These are phyloP conservation scores for Liriodendron chinense DNA, from an alignment of 164 flowering plant species.

Conservation along the genomic window DNA sequence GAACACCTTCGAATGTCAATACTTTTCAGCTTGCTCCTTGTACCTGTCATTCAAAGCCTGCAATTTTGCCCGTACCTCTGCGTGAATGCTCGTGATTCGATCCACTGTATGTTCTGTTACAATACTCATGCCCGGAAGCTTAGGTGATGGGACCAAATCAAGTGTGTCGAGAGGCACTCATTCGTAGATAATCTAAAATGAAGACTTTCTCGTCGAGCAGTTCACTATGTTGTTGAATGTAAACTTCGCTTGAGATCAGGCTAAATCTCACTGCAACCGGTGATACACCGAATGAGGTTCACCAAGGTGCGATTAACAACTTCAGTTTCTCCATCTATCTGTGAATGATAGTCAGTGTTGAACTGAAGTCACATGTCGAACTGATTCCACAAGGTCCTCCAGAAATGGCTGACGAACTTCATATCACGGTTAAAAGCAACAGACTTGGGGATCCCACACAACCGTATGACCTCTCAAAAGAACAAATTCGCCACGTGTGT, in stretches of 20 bases:
- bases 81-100: neutral
- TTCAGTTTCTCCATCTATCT: neutral
- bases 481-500: too few relatives aligned
- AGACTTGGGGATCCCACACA: too few relatives aligned
- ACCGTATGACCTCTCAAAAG: too few relatives aligned
- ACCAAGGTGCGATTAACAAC: constrained; percentile 8
- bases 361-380: too few relatives aligned
- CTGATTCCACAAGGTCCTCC: too few relatives aligned
- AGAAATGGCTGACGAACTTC: too few relatives aligned
- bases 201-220: neutral
- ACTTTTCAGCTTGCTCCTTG: neutral
- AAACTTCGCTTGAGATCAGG: neutral
- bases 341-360: too few relatives aligned
- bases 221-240: neutral
- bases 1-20: neutral
- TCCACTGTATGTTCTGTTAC: neutral
- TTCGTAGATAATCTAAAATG: neutral
- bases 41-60: neutral
- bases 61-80: neutral
- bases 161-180: neutral
- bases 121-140: neutral
- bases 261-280: too few relatives aligned
- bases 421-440: too few relatives aligned
- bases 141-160: neutral
- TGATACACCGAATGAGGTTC: neutral